These are phyloP conservation scores for Lactarius sanguifluus DNA, from an alignment of 768 basidiomycete species.

Conservation along the genomic window DNA sequence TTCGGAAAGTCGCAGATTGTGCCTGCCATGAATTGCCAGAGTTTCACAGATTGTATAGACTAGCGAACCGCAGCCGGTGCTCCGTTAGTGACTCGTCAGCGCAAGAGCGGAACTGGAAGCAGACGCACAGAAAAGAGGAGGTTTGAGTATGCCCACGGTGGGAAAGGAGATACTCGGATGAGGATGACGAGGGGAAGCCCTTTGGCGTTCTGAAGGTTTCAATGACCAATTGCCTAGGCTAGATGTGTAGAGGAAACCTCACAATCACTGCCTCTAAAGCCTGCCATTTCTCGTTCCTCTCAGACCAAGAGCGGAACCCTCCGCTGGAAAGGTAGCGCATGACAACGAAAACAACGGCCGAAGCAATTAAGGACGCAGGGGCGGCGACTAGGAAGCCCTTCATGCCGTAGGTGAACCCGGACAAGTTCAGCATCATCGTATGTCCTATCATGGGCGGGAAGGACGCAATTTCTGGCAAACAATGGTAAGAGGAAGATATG, in stretches of 20 bases:
- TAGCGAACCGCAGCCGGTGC: conserved; percentile 32
- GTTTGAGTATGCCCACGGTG: conserved; percentile 88
- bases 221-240: conserved; percentile 5
- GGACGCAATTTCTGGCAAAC: conserved; percentile 44
- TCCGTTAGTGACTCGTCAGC: conserved; percentile 4
- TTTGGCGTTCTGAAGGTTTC: conserved; percentile 53
- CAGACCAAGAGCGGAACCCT: conserved; percentile 58
- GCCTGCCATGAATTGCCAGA: conserved; percentile 76
- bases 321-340: conserved; percentile 59
- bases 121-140: conserved; percentile 68
- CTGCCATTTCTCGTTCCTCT: conserved; percentile 69
- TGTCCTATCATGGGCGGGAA: conserved; percentile 68
- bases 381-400: conserved; percentile 69
- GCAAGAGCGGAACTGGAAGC: conserved; percentile 6
- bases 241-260: conserved; percentile 33
- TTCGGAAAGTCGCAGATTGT: conserved; percentile 73
- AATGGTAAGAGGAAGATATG: background rate
- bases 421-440: conserved; percentile 62
- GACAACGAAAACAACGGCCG: conserved; percentile 57
- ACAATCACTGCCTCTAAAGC: conserved; percentile 77
- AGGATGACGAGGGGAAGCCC: conserved; percentile 81
- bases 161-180: conserved; percentile 78
- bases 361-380: conserved; percentile 59
- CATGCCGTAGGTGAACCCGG: conserved; percentile 84
- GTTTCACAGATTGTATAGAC: conserved; percentile 70